These are phyloP conservation scores for Phialophora tarda DNA, from an alignment of 2,329 filamentous ascomycete species.

Conservation along the genomic window DNA sequence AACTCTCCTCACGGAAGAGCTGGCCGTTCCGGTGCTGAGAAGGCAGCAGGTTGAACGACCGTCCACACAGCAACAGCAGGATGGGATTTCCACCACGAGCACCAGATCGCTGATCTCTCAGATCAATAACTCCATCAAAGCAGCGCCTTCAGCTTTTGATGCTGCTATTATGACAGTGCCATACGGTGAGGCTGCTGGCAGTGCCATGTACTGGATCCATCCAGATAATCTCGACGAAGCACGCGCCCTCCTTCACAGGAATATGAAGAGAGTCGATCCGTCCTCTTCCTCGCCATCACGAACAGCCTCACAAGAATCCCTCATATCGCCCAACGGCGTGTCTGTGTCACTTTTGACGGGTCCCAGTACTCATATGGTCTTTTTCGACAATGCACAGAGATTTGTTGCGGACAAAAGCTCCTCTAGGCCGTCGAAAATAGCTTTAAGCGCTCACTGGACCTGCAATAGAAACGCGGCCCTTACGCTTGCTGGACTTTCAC, in stretches of 20 bases:
- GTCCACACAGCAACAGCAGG: constrained; percentile 13
- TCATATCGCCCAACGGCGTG: constrained; percentile 5
- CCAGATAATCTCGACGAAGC: constrained; percentile 60
- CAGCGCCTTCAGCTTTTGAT: constrained; percentile 56
- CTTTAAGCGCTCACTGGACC: constrained; percentile 37
- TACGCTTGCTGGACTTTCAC: constrained; percentile 36
- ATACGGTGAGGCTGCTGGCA: constrained; percentile 52
- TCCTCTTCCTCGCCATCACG: constrained; percentile 19
- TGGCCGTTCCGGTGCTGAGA: constrained; percentile 33
- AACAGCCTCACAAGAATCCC: constrained; percentile 38
- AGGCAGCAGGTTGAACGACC: constrained; percentile 17
- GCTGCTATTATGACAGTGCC: constrained; percentile 55
- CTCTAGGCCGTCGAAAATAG: constrained; percentile 38
- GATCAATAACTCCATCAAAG: constrained; percentile 49
- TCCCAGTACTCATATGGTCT: constrained; percentile 49
- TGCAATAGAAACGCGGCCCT: constrained; percentile 39
- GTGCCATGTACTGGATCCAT: constrained; percentile 61
- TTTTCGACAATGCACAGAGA: constrained; percentile 56
- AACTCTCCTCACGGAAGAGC: constrained; percentile 29
- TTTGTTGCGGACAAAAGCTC: constrained; percentile 46
- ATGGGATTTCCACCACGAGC: constrained; percentile 27
- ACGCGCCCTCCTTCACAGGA: constrained; percentile 58
- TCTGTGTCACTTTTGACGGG: constrained; percentile 8
- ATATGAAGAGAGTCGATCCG: constrained; percentile 50
- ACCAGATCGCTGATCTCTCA: constrained; percentile 35